phyloP scores from a whole-genome alignment of 768 basidiomycete genomes.

The Candolleomyces aberdarensis region DNA sequence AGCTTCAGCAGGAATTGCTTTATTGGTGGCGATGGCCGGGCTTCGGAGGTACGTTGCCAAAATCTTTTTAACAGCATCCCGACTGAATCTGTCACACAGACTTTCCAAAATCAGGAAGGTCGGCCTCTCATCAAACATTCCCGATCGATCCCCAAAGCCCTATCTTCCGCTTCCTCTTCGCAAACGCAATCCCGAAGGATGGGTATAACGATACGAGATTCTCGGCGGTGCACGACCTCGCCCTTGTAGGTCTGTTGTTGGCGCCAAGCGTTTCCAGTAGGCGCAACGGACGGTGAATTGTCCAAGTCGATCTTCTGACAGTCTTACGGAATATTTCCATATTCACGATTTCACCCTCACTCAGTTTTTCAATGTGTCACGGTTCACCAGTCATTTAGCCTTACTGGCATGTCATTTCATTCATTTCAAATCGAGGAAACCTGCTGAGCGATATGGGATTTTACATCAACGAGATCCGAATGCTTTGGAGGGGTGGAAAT shows the following conservation, averaged over 20 bases:
- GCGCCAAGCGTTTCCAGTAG: too few species aligned
- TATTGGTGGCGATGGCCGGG: slow-evolving; percentile 62
- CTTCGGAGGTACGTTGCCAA: slow-evolving; percentile 51
- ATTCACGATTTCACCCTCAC: not conserved
- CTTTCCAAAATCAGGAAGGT: slow-evolving; percentile 46
- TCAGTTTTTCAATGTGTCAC: not conserved
- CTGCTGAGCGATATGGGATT: not conserved
- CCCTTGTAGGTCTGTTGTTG: too few species aligned
- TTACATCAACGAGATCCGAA: not conserved
- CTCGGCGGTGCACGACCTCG: too few species aligned
- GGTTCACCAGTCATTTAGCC: too few species aligned
- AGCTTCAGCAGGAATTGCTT: slow-evolving; percentile 53
- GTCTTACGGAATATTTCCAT: not conserved
- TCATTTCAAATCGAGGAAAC: too few species aligned
- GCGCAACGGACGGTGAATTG: too few species aligned
- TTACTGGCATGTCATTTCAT: too few species aligned
- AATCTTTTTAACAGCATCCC: slow-evolving; percentile 6
- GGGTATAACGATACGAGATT: not conserved
- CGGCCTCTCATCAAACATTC: slow-evolving; percentile 26
- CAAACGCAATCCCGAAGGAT: not conserved
- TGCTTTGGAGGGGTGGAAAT: not conserved
- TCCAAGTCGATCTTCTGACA: too few species aligned
- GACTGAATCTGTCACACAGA: slow-evolving; percentile 19
- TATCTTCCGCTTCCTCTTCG: slow-evolving; percentile 1
- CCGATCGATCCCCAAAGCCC: not conserved